Evolutionary conservation across 495 filamentous ascomycete genomes (phyloP), one percentile per base, ranked within the genome.

Genomic region (Talaromyces wortmannii): DNA sequence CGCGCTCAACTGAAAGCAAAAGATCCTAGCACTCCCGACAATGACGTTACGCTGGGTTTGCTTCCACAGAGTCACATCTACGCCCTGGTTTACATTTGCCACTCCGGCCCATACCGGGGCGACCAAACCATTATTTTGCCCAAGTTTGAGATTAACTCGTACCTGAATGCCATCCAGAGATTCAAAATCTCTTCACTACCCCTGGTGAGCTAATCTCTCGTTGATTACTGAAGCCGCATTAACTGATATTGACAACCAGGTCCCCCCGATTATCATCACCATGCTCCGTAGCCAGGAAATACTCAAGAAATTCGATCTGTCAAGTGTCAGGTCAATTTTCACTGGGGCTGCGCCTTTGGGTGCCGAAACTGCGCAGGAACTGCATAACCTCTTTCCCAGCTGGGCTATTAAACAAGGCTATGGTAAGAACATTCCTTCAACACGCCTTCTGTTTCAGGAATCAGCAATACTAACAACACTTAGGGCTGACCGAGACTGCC

Each of bases 1-100:
- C 73, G 82, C 29, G 36, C 36, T 4, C 43, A 23, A 8, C 32
- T 50, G 15, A 50, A 53, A n/a, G 13, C 15, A 46, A 23, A 23
- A 16, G n/a, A 17, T 46, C 44, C 17, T 11, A 29, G 13, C 42
- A 46, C 10, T 12, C 56, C 62, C 5, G 72, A 68, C 42, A 83
- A 80, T 0, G 87, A 92, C 48, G 81, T 82, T 3, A 67, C 63
- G 4, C 73, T 96, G 3, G 90, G 89, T 5, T 76, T 96, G 10
- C 74, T 96, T 4, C 91, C 91, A 0, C 81, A 92, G 57, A 89
- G 83, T 55, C 91, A 96, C 66, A 96, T 96, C 57, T 96, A 95
- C 63, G 82, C 82, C 3, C 71, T 96, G 31, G 85, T 94, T 8
- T 86, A 92, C 1, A 83, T 91, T 33, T 85, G 80, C 46, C 89